phyloP scores from a whole-genome alignment of 257 asterid genomes.

The Solanum okadae region DNA sequence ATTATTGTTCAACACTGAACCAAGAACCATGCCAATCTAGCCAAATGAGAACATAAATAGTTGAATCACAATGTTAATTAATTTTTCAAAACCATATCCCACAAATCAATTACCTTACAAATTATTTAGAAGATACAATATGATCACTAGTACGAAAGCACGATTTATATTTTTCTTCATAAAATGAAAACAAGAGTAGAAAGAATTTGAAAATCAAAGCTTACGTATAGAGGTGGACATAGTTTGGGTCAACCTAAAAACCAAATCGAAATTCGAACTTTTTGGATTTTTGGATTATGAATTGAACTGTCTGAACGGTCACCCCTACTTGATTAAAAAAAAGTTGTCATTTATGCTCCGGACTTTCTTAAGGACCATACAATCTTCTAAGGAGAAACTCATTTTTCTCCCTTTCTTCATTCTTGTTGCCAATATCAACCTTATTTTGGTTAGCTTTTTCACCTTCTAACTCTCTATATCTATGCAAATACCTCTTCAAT shows the following conservation, averaged over 20 bases:
- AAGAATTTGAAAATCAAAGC: neutral
- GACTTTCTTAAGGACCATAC: neutral
- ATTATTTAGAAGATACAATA: neutral
- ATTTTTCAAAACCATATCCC: neutral
- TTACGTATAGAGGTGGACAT: neutral
- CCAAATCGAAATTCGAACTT: neutral
- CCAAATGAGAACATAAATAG: neutral
- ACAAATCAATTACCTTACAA: neutral
- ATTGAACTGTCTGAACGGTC: neutral
- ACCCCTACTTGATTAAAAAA: neutral
- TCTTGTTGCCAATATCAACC: neutral
- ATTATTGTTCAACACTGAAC: neutral
- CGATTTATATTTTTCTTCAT: neutral
- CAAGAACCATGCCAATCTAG: neutral
- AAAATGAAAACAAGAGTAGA: neutral
- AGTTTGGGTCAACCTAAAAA: neutral
- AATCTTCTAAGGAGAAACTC: neutral
- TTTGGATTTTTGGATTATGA: neutral
- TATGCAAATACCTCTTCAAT: slow-evolving; percentile 46
- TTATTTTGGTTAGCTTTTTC: slow-evolving; percentile 23
- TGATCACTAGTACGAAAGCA: neutral
- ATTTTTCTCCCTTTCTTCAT: slow-evolving; percentile 8
- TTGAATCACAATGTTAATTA: neutral
- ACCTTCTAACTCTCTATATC: slow-evolving; percentile 52
- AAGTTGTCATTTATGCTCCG: neutral